These are phyloP conservation scores for Nymphaea colorata DNA, from an alignment of 164 flowering plant genomes.

Conservation along the genomic window DNA sequence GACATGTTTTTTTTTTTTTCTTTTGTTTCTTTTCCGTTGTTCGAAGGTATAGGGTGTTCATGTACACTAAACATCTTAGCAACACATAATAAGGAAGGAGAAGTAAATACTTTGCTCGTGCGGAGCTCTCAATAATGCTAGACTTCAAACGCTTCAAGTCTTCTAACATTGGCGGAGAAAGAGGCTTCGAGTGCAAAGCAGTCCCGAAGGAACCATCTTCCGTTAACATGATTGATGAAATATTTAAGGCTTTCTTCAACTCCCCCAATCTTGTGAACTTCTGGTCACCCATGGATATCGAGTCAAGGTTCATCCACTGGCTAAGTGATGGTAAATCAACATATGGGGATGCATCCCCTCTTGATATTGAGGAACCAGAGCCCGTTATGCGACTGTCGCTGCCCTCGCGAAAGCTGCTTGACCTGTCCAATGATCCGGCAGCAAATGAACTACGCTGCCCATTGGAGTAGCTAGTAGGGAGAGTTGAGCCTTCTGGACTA, in stretches of 20 bases:
- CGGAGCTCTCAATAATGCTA: conserved; percentile 32
- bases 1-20: background rate
- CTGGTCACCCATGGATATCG: conserved; percentile 41
- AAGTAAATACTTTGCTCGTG: conserved; percentile 24
- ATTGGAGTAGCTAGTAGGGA: conserved; percentile 41
- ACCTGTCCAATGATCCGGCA: conserved; percentile 49
- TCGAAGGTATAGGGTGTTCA: background rate
- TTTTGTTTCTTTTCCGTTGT: background rate
- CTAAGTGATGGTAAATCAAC: conserved; percentile 32
- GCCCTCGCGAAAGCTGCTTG: conserved; percentile 68
- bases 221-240: conserved; percentile 27
- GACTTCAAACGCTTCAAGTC: conserved; percentile 51
- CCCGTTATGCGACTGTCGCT: conserved; percentile 28
- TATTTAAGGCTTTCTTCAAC: conserved; percentile 36
- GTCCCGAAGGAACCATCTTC: conserved; percentile 50
- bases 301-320: conserved; percentile 49
- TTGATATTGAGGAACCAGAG: conserved; percentile 19
- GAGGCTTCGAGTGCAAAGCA: conserved; percentile 26
- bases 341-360: conserved; percentile 2
- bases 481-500: conserved; percentile 46
- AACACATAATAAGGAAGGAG: conserved; percentile 6
- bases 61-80: background rate
- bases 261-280: conserved; percentile 44
- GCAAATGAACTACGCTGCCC: conserved; percentile 45
- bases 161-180: conserved; percentile 31